Base-by-base conservation (phyloP, 495 filamentous ascomycete species). In the Lasiosphaeris hirsuta region DNA sequence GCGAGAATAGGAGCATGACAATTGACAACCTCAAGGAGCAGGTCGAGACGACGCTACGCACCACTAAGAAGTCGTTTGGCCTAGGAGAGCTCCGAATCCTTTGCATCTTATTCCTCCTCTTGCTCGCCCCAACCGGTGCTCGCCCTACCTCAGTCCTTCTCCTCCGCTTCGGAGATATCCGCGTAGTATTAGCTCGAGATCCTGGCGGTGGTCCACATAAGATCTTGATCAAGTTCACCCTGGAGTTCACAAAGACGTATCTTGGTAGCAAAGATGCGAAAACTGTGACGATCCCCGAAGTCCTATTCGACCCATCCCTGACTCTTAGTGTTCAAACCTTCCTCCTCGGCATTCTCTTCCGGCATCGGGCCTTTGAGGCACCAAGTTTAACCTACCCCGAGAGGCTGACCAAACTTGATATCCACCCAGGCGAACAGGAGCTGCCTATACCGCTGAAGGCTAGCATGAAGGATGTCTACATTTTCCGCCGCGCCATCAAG, bases 41-140 rank as follows among this genome's bases (percentile, higher is more conserved):
- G 17, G 38, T 44, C 18, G 15, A 54, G 0, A 54, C 39, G 11
- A 54, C 51, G 10, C 38, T 54, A 14, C 1, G 38, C 19, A 54
- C 51, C 4, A 54, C 39, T 0, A 18, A 54, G 51, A 54, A 54
- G 39, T 54, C 39, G 1, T 54, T 54, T 14, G 8, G 4, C 39
- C 39, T 54, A 33, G 51, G 51, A 41, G 51, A 54, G 51, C 51
- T 54, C 51, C 38, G 38, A 41, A 54, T 54, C n/a, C 51, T 54
- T 14, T 41, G 15, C 51, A 14, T 54, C 37, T 14, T 54, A n/a
- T 54, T 54, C 51, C 51, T 54, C 51, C 51, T 54, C 8, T 30
- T 54, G 51, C 51, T 54, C 38, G 51, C 51, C 17, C 51, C 39
- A 7, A 42, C 51, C 51, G 38, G 51, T 18, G 51, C 51, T 42